Evolutionary conservation across 1,139 yeast species (phyloP).

Genomic region (Diutina neorugosa): DNA sequence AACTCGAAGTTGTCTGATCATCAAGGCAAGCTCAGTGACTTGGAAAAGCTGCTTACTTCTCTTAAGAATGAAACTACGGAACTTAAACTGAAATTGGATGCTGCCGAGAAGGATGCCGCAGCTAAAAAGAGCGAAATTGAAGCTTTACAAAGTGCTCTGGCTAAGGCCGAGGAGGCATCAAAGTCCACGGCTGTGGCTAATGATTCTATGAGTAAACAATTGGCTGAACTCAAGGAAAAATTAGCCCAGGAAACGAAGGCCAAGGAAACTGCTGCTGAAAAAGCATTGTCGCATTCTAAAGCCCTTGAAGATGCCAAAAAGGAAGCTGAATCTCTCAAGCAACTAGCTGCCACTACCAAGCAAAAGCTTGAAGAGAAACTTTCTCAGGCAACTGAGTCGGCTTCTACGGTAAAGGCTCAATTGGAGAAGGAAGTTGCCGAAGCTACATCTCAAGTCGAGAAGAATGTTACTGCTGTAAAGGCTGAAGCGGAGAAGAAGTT

Average conservation of each 20-base stretch:
- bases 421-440: background rate
- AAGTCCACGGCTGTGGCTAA: background rate
- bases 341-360: background rate
- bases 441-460: background rate
- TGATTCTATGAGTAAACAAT: background rate
- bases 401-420: background rate
- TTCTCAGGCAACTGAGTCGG: background rate
- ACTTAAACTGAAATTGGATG: background rate
- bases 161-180: background rate
- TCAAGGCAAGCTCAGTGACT: background rate
- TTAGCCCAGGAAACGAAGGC: background rate
- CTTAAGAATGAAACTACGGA: background rate
- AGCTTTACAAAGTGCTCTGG: background rate
- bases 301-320: background rate
- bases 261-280: background rate
- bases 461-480: background rate
- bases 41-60: background rate
- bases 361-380: background rate
- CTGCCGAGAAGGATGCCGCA: background rate
- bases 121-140: background rate
- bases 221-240: background rate
- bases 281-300: background rate
- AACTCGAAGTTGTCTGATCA: background rate
- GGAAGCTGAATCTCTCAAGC: background rate
- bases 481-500: background rate